Evolutionary conservation across 2,329 filamentous ascomycete species (phyloP).

Genomic region (Graphilbum ipis-grandicollis): DNA sequence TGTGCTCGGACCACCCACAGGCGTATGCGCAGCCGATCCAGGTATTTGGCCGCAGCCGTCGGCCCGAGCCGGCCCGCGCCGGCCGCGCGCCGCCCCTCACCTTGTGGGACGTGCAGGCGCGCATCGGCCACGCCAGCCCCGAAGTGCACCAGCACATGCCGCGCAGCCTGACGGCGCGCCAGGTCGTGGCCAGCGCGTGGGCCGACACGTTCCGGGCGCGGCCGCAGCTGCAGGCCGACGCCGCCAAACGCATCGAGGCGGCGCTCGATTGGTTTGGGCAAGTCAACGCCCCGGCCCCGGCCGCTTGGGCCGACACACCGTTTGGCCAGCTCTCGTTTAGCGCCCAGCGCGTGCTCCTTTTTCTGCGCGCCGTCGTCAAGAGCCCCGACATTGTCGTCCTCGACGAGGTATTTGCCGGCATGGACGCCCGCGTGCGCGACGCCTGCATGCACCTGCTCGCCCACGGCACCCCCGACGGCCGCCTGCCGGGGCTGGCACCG

Average conservation of each 20-base stretch:
- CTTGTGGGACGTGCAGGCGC: conserved; percentile 79
- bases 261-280: conserved; percentile 59
- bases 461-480: conserved; percentile 31
- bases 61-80: conserved; percentile 40
- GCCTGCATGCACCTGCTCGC: conserved; percentile 62
- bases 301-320: conserved; percentile 43
- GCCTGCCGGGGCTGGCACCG: conserved; percentile 43
- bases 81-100: conserved; percentile 48
- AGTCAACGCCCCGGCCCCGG: conserved; percentile 3
- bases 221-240: conserved; percentile 43
- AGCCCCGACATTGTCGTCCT: conserved; percentile 66
- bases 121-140: conserved; percentile 83
- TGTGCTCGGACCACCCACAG: conserved; percentile 92
- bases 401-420: conserved; percentile 77
- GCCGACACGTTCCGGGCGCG: conserved; percentile 67
- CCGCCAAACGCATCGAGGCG: conserved; percentile 44
- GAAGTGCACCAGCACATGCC: conserved; percentile 93
- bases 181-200: conserved; percentile 73
- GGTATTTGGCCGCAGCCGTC: conserved; percentile 65
- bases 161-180: conserved; percentile 51
- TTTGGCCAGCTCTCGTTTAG: conserved; percentile 67
- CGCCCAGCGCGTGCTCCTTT: conserved; percentile 69
- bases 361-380: conserved; percentile 68
- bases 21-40: conserved; percentile 77
- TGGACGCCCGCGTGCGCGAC: conserved; percentile 67